Conservation (phyloP, 2,329 filamentous ascomycete genomes). For the Cercospora sesami region DNA sequence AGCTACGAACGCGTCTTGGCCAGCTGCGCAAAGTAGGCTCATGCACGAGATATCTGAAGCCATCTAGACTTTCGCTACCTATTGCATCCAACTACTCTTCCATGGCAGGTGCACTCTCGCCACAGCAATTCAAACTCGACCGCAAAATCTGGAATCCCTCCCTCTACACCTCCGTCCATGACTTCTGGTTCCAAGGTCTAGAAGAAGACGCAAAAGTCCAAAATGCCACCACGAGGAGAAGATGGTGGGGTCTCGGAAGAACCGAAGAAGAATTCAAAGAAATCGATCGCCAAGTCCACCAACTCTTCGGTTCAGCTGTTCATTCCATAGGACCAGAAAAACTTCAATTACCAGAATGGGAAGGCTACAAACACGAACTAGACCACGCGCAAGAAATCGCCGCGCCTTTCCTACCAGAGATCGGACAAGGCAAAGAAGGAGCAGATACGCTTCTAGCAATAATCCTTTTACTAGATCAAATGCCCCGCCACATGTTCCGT, state of each 20-base stretch:
- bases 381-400: conserved; percentile 30
- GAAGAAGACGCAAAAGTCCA: conserved; percentile 33
- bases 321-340: conserved; percentile 41
- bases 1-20: not conserved
- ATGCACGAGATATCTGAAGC: not conserved
- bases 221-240: conserved; percentile 32
- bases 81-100: not conserved
- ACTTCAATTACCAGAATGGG: conserved; percentile 34
- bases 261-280: conserved; percentile 37
- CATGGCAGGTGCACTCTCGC: conserved; percentile 2
- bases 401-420: conserved; percentile 39
- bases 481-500: conserved; percentile 63
- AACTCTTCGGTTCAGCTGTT: conserved; percentile 41
- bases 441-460: conserved; percentile 51
- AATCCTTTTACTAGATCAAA: conserved; percentile 62
- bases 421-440: conserved; percentile 17
- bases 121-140: conserved; percentile 38
- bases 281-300: conserved; percentile 42
- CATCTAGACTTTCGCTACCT: not conserved
- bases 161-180: conserved; percentile 41
- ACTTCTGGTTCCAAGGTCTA: conserved; percentile 44
- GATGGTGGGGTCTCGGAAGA: conserved; percentile 42
- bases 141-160: conserved; percentile 43
- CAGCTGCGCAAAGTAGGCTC: not conserved
- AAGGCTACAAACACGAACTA: conserved; percentile 32